Base-by-base conservation (phyloP, 2,329 filamentous ascomycete genomes). In the Cryphonectria japonica region DNA sequence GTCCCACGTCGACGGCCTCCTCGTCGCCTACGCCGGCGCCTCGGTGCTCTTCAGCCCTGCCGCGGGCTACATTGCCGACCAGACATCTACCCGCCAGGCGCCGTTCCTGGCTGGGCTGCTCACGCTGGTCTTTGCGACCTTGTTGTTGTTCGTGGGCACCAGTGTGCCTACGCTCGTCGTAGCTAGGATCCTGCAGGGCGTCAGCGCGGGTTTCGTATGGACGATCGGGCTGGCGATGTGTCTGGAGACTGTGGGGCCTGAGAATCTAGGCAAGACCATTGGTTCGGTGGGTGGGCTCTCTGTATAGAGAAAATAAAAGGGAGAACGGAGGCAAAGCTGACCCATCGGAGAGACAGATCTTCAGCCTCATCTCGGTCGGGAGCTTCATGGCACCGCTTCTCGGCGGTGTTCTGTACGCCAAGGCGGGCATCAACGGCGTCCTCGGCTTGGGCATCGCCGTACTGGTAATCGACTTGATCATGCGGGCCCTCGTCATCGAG, bases 401-500 rank as follows among this genome's bases (percentile, higher is more conserved):
- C 0, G 89, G 89, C 3, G 90, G 90, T 0, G 75, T 89, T 0
- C 77, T 91, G 0, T 91, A 91, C 76, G 82, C 86, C 39, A 86
- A 86, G 74, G 83, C 85, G 0, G 89, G 89, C 2, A 87, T 88
- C 75, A 76, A 78, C 16, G 88, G 87, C 0, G 88, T 91, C 0
- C 91, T 91, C 76, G 85, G 83, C 0, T 79, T 91, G 34, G 85
- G 84, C 0, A 82, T 88, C 64, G 85, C 81, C 0, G 77, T 91
- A 11, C 77, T 92, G 1, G 83, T 76, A 0, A 72, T 91, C 22
- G 89, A 92, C 77, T 86, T 91, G 71, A 69, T 87, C 32, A 85
- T 91, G 83, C 85, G 90, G 16, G 75, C 89, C 0, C 76, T 88
- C 6, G 83, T 92, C 67, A 83, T 92, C n/a, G 89, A 92, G 78